Percentiles rank a stretch among this genome's conserved stretches.
phyloP scores from a whole-genome alignment of 1,284 basidiomycete species.

The Cryptococcus neoformans region DNA sequence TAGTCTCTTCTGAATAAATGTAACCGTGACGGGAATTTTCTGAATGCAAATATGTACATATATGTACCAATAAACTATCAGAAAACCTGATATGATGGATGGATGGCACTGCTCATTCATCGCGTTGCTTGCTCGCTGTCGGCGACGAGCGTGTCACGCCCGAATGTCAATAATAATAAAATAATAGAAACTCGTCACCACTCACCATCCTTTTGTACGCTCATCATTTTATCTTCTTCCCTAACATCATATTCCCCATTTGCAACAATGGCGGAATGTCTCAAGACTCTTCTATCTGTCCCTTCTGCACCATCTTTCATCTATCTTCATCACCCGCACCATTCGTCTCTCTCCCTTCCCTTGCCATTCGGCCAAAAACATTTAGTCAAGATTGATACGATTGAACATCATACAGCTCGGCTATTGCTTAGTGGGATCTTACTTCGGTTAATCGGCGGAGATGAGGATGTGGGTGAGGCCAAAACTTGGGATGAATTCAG shows the following conservation, averaged over 20 bases:
- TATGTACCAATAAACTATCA: no score
- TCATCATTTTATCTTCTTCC: neutral
- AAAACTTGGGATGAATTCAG: conserved; percentile 66
- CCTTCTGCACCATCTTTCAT: conserved; percentile 62
- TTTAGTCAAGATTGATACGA: conserved; percentile 57
- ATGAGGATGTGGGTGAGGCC: conserved; percentile 43
- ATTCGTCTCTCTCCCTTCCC: conserved; percentile 46
- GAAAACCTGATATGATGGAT: no score
- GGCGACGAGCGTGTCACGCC: no score
- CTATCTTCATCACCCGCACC: conserved; percentile 62
- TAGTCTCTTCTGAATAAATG: no score
- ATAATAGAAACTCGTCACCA: neutral
- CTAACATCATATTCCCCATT: neutral
- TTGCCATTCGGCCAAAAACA: neutral
- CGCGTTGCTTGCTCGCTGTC: no score
- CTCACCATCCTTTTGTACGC: neutral
- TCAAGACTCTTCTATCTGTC: conserved; percentile 52
- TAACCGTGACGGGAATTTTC: no score
- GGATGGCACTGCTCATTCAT: no score
- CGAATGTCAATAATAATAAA: no score
- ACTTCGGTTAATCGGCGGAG: conserved; percentile 1
- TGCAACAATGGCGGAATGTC: conserved; percentile 1
- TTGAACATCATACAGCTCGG: conserved; percentile 64
- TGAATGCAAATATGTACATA: no score
- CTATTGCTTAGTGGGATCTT: conserved; percentile 63